phyloP scores from a whole-genome alignment of 805 yeast species.

The Barnettozyma populi region DNA sequence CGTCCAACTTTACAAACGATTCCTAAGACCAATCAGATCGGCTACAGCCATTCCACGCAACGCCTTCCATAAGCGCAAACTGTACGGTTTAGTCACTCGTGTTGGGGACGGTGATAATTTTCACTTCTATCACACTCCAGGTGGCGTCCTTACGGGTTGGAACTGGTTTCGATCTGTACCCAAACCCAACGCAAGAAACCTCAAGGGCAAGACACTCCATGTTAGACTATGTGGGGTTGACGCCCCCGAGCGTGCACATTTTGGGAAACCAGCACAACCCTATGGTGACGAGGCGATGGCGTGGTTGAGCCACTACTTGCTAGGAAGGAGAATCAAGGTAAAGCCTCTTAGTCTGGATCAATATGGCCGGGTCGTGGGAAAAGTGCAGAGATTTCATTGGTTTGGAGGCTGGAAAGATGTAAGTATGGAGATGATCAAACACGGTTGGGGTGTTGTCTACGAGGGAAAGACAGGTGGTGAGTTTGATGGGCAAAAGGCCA shows the following conservation, averaged over 20 bases:
- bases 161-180: conserved; percentile 81
- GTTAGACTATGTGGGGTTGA: conserved; percentile 89
- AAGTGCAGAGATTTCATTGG: conserved; percentile 47
- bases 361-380: conserved; percentile 82
- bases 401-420: conserved; percentile 68
- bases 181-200: conserved; percentile 34
- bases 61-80: conserved; percentile 38
- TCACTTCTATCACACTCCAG: conserved; percentile 89
- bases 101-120: conserved; percentile 97
- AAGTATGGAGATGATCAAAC: conserved; percentile 78
- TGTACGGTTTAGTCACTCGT: conserved; percentile 73
- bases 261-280: conserved; percentile 90
- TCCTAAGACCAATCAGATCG: conserved; percentile 45
- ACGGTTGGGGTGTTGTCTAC: conserved; percentile 83
- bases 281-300: conserved; percentile 74
- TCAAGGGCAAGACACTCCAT: conserved; percentile 63
- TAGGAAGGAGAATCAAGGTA: conserved; percentile 65
- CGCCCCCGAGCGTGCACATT: conserved; percentile 95
- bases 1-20: conserved; percentile 37
- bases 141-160: conserved; percentile 88
- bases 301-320: conserved; percentile 65
- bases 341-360: conserved; percentile 83
- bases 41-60: conserved; percentile 45
- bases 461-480: conserved; percentile 80
- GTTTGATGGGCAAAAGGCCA: conserved; percentile 69